Percentiles rank a stretch among this genome's conserved stretches.
Conservation (phyloP, 2,329 filamentous ascomycete species). For the Colletotrichum viniferum region DNA sequence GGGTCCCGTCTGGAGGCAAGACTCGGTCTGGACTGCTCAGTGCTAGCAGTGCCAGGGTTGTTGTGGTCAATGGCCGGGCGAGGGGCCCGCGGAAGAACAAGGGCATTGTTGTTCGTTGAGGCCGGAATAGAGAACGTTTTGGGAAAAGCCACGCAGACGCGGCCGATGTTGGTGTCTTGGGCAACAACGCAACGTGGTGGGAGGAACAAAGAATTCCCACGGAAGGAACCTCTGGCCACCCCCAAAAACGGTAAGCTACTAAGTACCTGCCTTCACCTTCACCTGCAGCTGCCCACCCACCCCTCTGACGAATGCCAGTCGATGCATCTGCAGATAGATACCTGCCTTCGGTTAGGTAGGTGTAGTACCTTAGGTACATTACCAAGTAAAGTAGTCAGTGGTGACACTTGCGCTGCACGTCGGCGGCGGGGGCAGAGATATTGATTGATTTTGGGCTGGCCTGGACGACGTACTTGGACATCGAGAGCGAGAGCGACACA, state of each 20-base stretch:
- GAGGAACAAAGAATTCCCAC: neutral
- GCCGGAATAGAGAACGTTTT: constrained; percentile 4
- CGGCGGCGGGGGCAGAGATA: constrained; percentile 4
- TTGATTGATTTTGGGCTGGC: neutral
- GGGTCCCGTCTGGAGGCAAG: neutral
- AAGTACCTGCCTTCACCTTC: neutral
- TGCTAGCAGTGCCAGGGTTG: neutral
- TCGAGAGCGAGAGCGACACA: neutral
- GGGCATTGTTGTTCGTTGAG: constrained; percentile 5
- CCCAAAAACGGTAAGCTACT: neutral
- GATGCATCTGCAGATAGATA: neutral
- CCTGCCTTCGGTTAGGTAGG: too few relatives aligned
- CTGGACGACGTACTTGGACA: neutral
- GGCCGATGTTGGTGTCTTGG: constrained; percentile 2
- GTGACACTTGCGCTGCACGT: neutral
- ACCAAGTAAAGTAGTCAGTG: neutral
- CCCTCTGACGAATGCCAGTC: neutral
- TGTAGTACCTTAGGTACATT: neutral
- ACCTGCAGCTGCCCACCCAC: neutral
- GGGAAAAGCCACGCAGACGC: constrained; percentile 4
- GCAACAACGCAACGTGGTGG: neutral
- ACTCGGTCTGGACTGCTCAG: neutral
- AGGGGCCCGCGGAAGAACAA: neutral
- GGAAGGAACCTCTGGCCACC: neutral
- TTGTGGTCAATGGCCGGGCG: neutral